Conservation (phyloP, 1,284 basidiomycete species). For the Paramarasmius palmivorus region DNA sequence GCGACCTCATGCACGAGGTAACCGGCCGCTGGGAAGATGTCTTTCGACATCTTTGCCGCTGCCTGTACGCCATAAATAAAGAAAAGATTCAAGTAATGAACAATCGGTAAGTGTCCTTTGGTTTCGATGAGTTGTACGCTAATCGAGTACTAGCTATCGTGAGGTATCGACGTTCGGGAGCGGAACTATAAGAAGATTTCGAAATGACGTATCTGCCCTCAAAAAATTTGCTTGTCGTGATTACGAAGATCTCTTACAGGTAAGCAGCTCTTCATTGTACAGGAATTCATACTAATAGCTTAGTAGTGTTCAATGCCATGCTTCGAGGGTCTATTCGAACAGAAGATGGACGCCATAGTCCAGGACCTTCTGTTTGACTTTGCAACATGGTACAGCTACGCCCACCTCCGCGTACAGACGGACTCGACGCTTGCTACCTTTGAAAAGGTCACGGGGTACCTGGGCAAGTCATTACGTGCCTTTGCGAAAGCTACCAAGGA, state of each 20-base stretch:
- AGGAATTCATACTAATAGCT: background rate
- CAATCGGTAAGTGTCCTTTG: no score
- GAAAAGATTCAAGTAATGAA: no score
- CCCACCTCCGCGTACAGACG: background rate
- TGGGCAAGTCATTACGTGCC: no score
- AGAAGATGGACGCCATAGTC: background rate
- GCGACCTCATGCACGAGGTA: no score
- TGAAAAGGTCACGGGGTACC: no score
- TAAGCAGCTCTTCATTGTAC: slow-evolving; percentile 17
- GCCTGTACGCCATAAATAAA: no score
- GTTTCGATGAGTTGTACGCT: no score
- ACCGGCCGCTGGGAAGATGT: no score
- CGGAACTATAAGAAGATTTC: slow-evolving; percentile 26
- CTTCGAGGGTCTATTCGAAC: background rate
- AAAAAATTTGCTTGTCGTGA: slow-evolving; percentile 29
- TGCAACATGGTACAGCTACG: background rate
- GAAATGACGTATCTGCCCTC: slow-evolving; percentile 28
- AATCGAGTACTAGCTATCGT: slow-evolving; percentile 15
- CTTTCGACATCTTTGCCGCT: no score
- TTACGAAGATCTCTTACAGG: slow-evolving; percentile 28
- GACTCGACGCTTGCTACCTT: background rate
- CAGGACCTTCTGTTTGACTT: background rate
- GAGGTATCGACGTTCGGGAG: slow-evolving; percentile 25
- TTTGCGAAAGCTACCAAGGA: no score
- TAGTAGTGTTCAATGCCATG: background rate